phyloP scores from a whole-genome alignment of 116 monocot species.

The Phalaenopsis hybrid region DNA sequence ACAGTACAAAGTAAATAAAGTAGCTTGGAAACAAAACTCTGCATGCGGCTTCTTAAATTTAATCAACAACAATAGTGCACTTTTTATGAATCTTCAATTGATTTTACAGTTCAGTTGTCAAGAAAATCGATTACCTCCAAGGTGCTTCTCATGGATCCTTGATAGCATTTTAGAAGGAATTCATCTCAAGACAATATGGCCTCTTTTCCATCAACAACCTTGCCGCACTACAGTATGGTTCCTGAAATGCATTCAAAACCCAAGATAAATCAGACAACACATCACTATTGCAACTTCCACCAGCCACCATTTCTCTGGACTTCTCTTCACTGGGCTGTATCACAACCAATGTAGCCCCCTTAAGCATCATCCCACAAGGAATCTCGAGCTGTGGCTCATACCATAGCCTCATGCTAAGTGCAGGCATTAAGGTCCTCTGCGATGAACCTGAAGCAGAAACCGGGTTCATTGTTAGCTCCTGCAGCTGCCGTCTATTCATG shows the following conservation, averaged over 20 bases:
- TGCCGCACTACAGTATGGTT: conserved; percentile 29
- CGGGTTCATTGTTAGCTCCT: conserved; percentile 77
- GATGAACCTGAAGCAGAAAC: conserved; percentile 61
- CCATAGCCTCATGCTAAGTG: conserved; percentile 72
- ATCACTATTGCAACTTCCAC: not conserved
- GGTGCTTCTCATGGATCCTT: not conserved
- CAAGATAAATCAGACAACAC: conserved; percentile 15
- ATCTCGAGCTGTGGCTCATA: conserved; percentile 39
- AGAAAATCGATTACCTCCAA: conserved; percentile 4
- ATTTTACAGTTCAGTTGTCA: not conserved
- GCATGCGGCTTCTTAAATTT: not conserved
- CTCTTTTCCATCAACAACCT: conserved; percentile 33
- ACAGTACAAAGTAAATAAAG: not conserved
- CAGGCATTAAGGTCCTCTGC: conserved; percentile 69
- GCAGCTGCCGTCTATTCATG: conserved; percentile 67
- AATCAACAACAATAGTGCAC: not conserved
- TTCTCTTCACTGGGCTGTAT: conserved; percentile 51
- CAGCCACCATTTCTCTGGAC: not conserved
- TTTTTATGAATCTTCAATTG: not conserved
- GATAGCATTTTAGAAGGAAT: conserved; percentile 28
- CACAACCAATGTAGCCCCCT: conserved; percentile 74
- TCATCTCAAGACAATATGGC: conserved; percentile 40
- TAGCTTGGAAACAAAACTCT: not conserved
- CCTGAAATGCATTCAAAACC: conserved; percentile 45
- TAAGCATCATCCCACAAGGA: conserved; percentile 53